A percentile compares a stretch with the other conserved stretches of the same genome.
phyloP scores from a whole-genome alignment of 192 early-diverging fungal species.

The Lobosporangium transversale region DNA sequence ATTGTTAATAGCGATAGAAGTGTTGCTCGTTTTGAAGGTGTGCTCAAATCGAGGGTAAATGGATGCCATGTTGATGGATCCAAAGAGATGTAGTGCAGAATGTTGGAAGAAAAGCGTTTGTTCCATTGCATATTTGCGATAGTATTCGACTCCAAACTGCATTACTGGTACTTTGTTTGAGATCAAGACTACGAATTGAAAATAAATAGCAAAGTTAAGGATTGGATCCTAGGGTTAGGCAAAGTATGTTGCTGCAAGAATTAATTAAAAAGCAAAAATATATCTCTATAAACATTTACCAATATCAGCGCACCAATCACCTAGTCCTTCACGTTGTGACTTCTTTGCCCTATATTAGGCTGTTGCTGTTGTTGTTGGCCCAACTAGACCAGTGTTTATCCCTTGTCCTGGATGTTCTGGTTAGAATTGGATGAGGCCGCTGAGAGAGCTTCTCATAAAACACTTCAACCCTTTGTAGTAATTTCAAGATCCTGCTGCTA shows the following conservation, averaged over 20 bases:
- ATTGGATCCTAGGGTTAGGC: no score
- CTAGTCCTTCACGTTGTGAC: constrained; percentile 21
- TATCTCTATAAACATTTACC: constrained; percentile 18
- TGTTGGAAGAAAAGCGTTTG: constrained; percentile 46
- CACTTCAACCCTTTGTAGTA: constrained; percentile 30
- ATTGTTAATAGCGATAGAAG: background rate
- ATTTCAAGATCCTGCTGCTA: constrained; percentile 19
- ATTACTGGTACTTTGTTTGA: constrained; percentile 45
- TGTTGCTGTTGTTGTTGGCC: background rate
- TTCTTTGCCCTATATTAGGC: background rate
- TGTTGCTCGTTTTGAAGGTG: constrained; percentile 3
- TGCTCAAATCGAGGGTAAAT: constrained; percentile 33
- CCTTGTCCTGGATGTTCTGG: background rate
- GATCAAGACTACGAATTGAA: constrained; percentile 21
- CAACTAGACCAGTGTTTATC: background rate
- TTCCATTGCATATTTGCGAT: constrained; percentile 37
- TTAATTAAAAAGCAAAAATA: no score
- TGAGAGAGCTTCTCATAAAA: constrained; percentile 47
- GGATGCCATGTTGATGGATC: constrained; percentile 34
- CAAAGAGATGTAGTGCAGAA: constrained; percentile 44
- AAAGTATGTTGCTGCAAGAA: no score
- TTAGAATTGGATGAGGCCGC: constrained; percentile 7
- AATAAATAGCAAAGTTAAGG: no score
- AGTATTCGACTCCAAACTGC: constrained; percentile 36
- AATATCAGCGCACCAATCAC: constrained; percentile 51